Evolutionary conservation across 2,329 filamentous ascomycete species (phyloP), one percentile per base, ranked within the genome.

Genomic region (Scedosporium apiospermum): DNA sequence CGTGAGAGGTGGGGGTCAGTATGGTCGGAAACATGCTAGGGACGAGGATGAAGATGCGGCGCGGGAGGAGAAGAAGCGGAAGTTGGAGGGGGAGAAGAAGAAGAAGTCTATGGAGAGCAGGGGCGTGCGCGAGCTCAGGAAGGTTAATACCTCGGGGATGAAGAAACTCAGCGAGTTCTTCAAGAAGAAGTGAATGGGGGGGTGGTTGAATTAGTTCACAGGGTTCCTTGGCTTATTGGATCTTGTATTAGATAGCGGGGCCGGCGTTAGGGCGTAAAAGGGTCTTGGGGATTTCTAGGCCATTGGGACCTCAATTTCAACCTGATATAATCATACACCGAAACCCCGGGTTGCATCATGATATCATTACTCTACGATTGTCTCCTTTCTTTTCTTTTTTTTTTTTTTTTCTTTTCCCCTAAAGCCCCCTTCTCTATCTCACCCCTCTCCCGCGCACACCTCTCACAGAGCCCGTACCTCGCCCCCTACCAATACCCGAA

Each of bases 81-180:
- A 88, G 73, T 86, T 88, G 75, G 92, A 96, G 60, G 93, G 96
- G 65, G 93, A 96, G 64, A 93, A 96, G 64, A 89, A 88, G 77
- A 88, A 85, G 73, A 93, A 96, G 76, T 85, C 83, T 2, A 80
- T 78, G 26, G 84, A 90, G 75, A 95, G 89, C 65, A 81, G 86
- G 30, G 93, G 86, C 0, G 85, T 97, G 1, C 88, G 87, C 71
- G 83, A 93, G 58, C 73, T 99, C 70, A 89, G 89, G 73, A 99
- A 98, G 77, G 93, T 93, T 58, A 90, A 98, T 75, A 93, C 89
- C 0, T 85, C 77, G 23, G 95, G 95, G 1, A 99, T 99, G 95
- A 95, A 90, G 82, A 99, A 98, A 79, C 84, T 99, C 83, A 96
- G 90, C 71, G 84, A 88, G 65, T 99, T 99, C 76, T 99, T 99